phyloP scores from a whole-genome alignment of 352 stramenopile species.

The Phytopythium mirpurense region DNA sequence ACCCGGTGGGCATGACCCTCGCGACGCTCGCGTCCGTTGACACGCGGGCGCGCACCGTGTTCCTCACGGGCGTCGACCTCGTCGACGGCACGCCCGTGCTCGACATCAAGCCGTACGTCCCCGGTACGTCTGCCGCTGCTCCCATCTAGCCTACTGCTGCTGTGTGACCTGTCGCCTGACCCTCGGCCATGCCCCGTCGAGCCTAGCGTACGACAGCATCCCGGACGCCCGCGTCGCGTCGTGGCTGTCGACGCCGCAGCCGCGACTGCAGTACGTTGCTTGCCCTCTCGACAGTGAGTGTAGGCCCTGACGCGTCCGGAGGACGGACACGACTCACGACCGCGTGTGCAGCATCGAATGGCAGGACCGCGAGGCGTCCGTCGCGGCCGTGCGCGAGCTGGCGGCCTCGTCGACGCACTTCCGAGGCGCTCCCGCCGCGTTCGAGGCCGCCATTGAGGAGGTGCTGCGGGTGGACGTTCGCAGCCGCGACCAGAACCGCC shows the following conservation, averaged over 20 bases:
- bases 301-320: no score
- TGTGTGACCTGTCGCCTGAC: background rate
- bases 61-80: conserved; percentile 89
- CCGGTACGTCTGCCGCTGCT: conserved; percentile 24
- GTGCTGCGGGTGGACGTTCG: conserved; percentile 69
- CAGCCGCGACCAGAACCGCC: conserved; percentile 68
- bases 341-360: conserved; percentile 32
- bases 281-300: no score
- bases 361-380: conserved; percentile 18
- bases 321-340: no score
- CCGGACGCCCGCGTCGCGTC: conserved; percentile 28
- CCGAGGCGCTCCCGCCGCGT: conserved; percentile 14
- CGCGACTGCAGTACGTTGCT: conserved; percentile 33
- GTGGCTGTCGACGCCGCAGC: conserved; percentile 38
- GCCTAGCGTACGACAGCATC: conserved; percentile 56
- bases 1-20: conserved; percentile 92
- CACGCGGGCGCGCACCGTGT: conserved; percentile 44
- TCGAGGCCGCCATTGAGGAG: conserved; percentile 51
- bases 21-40: conserved; percentile 87
- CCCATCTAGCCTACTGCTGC: background rate
- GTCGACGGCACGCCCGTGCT: conserved; percentile 96
- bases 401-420: conserved; percentile 45
- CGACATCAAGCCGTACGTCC: conserved; percentile 98
- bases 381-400: conserved; percentile 22
- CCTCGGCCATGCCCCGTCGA: background rate